Base-by-base conservation (phyloP, 805 yeast genomes). In the Starmerella vaccinii region DNA sequence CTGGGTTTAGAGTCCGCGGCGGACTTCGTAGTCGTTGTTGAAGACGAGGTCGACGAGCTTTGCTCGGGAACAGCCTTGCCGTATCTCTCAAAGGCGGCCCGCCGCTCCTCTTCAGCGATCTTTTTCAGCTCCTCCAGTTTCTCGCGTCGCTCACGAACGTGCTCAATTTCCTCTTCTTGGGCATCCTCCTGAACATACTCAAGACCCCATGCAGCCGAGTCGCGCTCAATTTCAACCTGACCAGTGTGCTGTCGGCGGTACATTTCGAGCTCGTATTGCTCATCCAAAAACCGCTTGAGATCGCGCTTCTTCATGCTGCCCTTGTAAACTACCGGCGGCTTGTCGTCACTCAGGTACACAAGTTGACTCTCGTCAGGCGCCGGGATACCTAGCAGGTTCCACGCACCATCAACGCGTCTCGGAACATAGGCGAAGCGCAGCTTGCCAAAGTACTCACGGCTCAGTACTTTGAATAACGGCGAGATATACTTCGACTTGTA, bases 391-490 rank as follows among this genome's bases (percentile, higher is more conserved):
- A 60, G 47, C 42, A 55, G 49, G 43, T 53, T 52, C 63, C 62
- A 57, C 12, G 60, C 49, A 23, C 61, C 60, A 26, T 58, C 59
- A 12, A 54, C 51, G 33, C 63, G 58, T 29, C 59, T 57, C 35
- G 62, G 60, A 2, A 63, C 53, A 33, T 53, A 57, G 22, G 58
- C 67, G 42, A 65, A 65, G n/a, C 57, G 49, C 44, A 59, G 40
- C 27, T 55, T 54, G 35, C 63, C 62, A 37, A 62, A 55, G 50
- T 59, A 63, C 50, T 64, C 64, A 9, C 56, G 57, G 30, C 66
- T 61, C 40, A 65, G 55, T 12, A 56, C 60, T 56, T 63, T 63
- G 56, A 61, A 51, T 18, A 65, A 49, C 7, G 68, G 63, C 12
- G 67, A 64, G 16, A 61, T 55, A 16, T 58, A 52, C 37, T 50